phyloP scores from a whole-genome alignment of 768 basidiomycete species.

The Rhodotorula babjevae region DNA sequence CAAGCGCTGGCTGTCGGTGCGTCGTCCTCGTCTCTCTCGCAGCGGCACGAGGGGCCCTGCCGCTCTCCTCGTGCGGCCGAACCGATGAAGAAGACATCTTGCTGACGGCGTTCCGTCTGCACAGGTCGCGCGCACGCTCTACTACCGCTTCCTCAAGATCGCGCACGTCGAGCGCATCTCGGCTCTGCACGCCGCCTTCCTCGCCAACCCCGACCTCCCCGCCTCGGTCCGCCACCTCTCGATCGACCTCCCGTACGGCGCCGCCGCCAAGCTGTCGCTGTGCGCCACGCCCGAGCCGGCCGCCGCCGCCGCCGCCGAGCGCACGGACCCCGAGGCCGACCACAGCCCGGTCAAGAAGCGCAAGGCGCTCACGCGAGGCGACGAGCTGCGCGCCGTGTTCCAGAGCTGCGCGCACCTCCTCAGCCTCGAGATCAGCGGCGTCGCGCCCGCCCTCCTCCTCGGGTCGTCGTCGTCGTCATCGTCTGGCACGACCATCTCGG shows the following conservation, averaged over 20 bases:
- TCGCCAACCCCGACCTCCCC: neutral
- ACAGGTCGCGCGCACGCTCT: slow-evolving; percentile 15
- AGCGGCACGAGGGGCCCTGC: neutral
- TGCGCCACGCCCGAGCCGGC: neutral
- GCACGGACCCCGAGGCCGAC: slow-evolving; percentile 1
- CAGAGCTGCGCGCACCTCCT: slow-evolving; percentile 22
- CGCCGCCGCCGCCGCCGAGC: neutral
- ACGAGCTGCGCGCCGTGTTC: slow-evolving; percentile 23
- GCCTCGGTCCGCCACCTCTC: slow-evolving; percentile 10
- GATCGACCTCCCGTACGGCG: slow-evolving; percentile 3
- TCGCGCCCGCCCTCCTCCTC: slow-evolving; percentile 12
- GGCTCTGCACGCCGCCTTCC: neutral
- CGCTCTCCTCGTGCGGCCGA: too few relatives aligned
- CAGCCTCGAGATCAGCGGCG: slow-evolving; percentile 22
- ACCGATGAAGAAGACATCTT: too few relatives aligned
- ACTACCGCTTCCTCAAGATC: slow-evolving; percentile 20
- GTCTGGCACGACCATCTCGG: neutral
- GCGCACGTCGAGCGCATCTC: slow-evolving; percentile 7
- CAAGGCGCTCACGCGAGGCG: neutral
- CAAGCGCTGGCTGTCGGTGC: slow-evolving; percentile 14
- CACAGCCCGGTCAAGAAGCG: neutral
- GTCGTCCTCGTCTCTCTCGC: neutral
- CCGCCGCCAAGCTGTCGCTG: neutral
- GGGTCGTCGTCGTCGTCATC: neutral
- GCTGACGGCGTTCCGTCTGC: too few relatives aligned